phyloP scores from a whole-genome alignment of 1,284 basidiomycete species.

The Cystobasidium slooffiae region DNA sequence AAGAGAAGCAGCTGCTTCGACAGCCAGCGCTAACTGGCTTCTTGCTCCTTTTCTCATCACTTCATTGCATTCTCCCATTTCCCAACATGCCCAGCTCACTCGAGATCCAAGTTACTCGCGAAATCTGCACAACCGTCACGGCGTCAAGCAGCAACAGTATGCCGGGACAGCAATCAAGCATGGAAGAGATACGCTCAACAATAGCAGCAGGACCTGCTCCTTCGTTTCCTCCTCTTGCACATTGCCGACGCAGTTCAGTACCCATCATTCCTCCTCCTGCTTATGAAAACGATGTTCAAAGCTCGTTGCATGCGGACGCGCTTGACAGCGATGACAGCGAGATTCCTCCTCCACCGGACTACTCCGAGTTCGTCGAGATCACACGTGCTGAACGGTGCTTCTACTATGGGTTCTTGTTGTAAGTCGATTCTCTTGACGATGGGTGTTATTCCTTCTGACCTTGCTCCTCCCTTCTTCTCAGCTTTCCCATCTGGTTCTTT shows the following conservation, averaged over 20 bases:
- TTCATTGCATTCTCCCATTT: not conserved
- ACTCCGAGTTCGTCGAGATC: slow-evolving; percentile 5
- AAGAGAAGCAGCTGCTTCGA: not conserved
- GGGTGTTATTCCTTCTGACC: not conserved
- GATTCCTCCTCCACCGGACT: slow-evolving; percentile 20
- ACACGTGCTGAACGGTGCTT: slow-evolving; percentile 42
- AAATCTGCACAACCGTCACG: slow-evolving; percentile 3
- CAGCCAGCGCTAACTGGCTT: not conserved
- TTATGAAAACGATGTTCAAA: not conserved
- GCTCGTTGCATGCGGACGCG: not conserved
- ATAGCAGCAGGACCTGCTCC: not conserved
- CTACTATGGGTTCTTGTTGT: slow-evolving; percentile 41
- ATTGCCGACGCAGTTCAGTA: slow-evolving; percentile 1
- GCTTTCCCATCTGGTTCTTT: slow-evolving; percentile 36
- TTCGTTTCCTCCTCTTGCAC: slow-evolving; percentile 5
- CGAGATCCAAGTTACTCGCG: slow-evolving; percentile 15
- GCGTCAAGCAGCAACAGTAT: not conserved
- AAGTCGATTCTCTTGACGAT: not conserved
- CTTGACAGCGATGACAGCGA: not conserved
- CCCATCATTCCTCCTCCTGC: not conserved
- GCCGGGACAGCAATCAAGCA: no score
- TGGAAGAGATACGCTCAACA: not conserved
- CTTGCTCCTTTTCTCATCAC: not conserved
- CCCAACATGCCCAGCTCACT: not conserved
- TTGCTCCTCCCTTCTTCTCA: not conserved